phyloP scores from a whole-genome alignment of 768 basidiomycete species.

The Phylloporus rhodoxanthus region DNA sequence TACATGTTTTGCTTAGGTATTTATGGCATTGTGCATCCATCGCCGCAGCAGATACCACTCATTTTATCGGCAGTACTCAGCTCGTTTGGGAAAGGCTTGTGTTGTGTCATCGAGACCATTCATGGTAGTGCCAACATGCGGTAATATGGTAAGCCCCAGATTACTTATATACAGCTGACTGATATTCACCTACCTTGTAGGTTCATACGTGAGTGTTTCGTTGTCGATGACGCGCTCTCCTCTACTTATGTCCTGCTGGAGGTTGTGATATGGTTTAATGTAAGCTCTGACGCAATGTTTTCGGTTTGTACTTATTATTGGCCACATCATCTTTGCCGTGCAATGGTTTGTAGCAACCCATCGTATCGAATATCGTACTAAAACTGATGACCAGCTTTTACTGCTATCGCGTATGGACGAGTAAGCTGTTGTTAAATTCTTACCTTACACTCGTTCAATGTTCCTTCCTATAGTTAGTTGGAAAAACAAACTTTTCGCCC shows the following conservation, averaged over 20 bases:
- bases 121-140: background rate
- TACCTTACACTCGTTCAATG: background rate
- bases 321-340: background rate
- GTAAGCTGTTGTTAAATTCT: background rate
- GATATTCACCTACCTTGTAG: background rate
- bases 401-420: slow-evolving; percentile 12
- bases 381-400: slow-evolving; percentile 8
- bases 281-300: background rate
- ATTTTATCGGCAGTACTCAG: slow-evolving; percentile 1
- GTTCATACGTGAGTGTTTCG: slow-evolving; percentile 1
- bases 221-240: background rate
- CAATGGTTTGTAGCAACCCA: slow-evolving; percentile 3
- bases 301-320: background rate
- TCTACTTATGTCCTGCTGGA: background rate
- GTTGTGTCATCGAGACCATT: background rate
- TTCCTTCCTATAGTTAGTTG: slow-evolving; percentile 9
- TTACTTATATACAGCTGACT: background rate
- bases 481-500: slow-evolving; percentile 11
- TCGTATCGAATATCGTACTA: background rate
- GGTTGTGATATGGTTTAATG: background rate
- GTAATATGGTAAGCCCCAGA: background rate
- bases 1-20: slow-evolving; percentile 1
- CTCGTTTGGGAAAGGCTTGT: background rate
- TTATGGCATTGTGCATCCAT: background rate
- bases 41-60: slow-evolving; percentile 1